These are phyloP conservation scores for Sideroxylon spinosum DNA, from an alignment of 179 eudicot species.

Conservation along the genomic window DNA sequence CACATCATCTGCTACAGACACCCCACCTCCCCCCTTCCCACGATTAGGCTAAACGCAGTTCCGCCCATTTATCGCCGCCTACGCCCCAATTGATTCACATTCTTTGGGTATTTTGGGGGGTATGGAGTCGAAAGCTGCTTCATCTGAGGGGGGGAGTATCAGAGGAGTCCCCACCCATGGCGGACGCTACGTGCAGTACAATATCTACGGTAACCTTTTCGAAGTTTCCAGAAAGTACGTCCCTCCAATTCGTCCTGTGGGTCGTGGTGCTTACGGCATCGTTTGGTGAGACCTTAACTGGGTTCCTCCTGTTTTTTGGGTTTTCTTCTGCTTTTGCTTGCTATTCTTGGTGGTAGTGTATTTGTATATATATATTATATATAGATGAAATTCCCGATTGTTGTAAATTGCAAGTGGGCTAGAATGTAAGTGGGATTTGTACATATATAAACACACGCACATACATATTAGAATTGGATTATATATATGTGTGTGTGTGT, in stretches of 20 bases:
- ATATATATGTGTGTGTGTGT: not conserved
- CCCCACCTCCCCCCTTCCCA: too few species aligned
- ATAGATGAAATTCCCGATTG: not conserved
- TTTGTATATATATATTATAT: too few species aligned
- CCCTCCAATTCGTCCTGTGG: constrained; percentile 50
- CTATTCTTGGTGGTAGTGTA: not conserved
- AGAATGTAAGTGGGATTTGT: not conserved
- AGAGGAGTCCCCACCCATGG: constrained; percentile 41
- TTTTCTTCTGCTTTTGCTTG: not conserved
- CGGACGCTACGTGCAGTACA: constrained; percentile 47
- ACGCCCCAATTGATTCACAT: too few species aligned
- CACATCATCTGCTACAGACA: too few species aligned
- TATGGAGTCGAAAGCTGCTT: too few species aligned
- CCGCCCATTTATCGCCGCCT: too few species aligned
- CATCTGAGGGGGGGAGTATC: constrained; percentile 16
- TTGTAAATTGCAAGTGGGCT: not conserved
- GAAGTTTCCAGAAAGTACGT: constrained; percentile 49
- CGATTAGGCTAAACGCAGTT: too few species aligned
- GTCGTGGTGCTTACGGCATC: constrained; percentile 56
- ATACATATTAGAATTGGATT: not conserved
- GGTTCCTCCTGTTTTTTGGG: not conserved
- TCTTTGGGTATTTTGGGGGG: too few species aligned
- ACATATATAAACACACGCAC: not conserved
- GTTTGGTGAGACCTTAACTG: constrained; percentile 33
- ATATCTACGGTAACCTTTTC: constrained; percentile 47